Percentiles rank a stretch among this genome's conserved stretches.
Evolutionary conservation across 176 grass and related monocot genomes (phyloP).

Genomic region (Phoenix dactylifera): DNA sequence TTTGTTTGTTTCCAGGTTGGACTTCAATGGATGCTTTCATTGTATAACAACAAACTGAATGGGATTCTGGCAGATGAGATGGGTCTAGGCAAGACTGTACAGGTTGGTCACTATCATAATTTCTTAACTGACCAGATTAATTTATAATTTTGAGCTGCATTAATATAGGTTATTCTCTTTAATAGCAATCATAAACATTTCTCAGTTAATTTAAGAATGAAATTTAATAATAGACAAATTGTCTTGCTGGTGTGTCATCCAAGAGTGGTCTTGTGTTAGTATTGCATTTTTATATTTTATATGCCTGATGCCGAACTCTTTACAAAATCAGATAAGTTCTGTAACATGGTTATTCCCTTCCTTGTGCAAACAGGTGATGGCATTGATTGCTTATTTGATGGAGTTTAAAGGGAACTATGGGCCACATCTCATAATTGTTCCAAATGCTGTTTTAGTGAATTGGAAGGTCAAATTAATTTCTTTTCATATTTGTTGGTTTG

Average conservation of each 20-base stretch:
- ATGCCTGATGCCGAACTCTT: too few relatives aligned
- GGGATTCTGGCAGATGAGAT: conserved; percentile 99
- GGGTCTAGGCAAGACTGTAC: conserved; percentile 99
- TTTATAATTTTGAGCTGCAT: too few relatives aligned
- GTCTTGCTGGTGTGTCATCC: too few relatives aligned
- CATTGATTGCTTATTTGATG: conserved; percentile 94
- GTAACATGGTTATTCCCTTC: conserved; percentile 10
- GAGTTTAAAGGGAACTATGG: conserved; percentile 99
- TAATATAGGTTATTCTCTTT: too few relatives aligned
- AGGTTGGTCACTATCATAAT: conserved; percentile 35
- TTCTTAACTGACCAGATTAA: too few relatives aligned
- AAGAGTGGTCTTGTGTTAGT: too few relatives aligned
- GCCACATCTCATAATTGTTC: conserved; percentile 97
- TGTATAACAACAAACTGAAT: conserved; percentile 99
- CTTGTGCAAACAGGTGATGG: conserved; percentile 65
- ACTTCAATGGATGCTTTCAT: conserved; percentile 98
- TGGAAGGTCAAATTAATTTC: conserved; percentile 71
- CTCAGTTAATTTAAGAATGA: too few relatives aligned
- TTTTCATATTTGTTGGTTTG: conserved; percentile 10
- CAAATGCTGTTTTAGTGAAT: conserved; percentile 98
- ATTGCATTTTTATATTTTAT: too few relatives aligned
- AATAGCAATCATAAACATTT: too few relatives aligned
- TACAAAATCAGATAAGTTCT: too few relatives aligned
- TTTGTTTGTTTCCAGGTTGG: conserved; percentile 58
- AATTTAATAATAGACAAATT: too few relatives aligned